phyloP scores from a whole-genome alignment of 2,329 filamentous ascomycete species.

The Monosporascus sp. region DNA sequence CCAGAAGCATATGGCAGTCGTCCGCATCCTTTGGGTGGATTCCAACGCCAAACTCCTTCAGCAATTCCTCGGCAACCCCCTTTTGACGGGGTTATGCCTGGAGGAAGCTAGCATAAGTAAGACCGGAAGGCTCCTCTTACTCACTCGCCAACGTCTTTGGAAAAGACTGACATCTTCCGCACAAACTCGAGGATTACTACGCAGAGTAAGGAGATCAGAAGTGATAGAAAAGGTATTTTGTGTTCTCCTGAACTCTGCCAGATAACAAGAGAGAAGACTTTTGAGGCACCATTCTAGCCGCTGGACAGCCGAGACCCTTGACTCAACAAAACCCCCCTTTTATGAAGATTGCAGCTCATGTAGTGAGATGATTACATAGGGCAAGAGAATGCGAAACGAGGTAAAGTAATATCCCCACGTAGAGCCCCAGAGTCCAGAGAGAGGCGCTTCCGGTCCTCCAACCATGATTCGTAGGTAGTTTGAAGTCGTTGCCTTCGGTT shows the following conservation, averaged over 20 bases:
- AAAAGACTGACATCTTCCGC: constrained; percentile 32
- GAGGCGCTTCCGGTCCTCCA: neutral
- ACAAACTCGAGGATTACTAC: neutral
- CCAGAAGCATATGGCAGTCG: constrained; percentile 43
- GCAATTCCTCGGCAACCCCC: constrained; percentile 32
- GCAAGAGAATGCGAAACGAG: neutral
- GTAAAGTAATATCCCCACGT: neutral
- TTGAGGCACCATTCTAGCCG: neutral
- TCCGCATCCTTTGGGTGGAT: constrained; percentile 31
- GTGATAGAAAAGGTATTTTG: neutral
- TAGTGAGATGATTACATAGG: neutral
- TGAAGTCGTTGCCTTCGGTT: neutral
- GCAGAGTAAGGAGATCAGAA: neutral
- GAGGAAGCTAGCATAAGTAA: neutral
- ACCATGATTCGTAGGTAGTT: neutral
- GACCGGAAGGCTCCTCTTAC: constrained; percentile 3
- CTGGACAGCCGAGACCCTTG: neutral
- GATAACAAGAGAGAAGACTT: neutral
- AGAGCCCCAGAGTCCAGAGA: neutral
- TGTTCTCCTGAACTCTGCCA: neutral
- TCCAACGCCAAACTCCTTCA: constrained; percentile 31
- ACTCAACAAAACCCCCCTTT: neutral
- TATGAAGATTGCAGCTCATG: neutral
- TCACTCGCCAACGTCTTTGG: constrained; percentile 32
- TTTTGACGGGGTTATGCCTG: constrained; percentile 36